A percentile compares a stretch with the other conserved stretches of the same genome.
phyloP scores from a whole-genome alignment of 1,284 basidiomycete genomes.

The Cystobasidium pallidum region DNA sequence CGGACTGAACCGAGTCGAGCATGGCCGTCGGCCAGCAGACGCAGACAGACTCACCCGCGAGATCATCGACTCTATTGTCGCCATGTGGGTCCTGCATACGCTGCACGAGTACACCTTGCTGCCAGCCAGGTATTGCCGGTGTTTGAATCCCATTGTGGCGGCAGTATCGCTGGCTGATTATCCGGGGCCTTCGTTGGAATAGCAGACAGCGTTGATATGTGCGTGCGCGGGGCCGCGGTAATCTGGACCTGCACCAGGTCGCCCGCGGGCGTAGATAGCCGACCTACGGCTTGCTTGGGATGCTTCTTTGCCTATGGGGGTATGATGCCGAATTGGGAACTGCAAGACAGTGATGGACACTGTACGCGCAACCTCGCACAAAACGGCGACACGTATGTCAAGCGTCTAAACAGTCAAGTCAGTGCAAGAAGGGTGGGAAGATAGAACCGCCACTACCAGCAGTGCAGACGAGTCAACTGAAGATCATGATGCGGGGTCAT shows the following conservation, averaged over 20 bases:
- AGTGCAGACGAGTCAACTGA: too few species aligned
- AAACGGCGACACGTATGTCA: neutral
- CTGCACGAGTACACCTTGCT: conserved; percentile 79
- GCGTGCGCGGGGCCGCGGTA: neutral
- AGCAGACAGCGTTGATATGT: too few species aligned
- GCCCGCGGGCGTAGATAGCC: conserved; percentile 3
- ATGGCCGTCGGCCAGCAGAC: conserved; percentile 13
- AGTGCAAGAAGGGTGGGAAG: too few species aligned
- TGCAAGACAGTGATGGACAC: too few species aligned
- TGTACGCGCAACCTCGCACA: too few species aligned
- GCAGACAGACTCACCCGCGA: conserved; percentile 69
- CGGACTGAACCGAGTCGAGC: neutral
- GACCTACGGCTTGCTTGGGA: neutral
- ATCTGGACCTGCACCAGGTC: conserved; percentile 3
- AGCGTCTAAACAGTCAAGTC: neutral
- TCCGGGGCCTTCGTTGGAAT: neutral
- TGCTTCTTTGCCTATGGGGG: neutral
- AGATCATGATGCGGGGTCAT: too few species aligned
- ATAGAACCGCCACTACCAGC: too few species aligned
- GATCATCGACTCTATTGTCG: conserved; percentile 88
- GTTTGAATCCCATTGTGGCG: conserved; percentile 49
- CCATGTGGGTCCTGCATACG: conserved; percentile 88
- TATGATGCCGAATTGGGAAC: neutral
- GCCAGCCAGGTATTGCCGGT: conserved; percentile 49
- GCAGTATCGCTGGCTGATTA: neutral